phyloP scores from a whole-genome alignment of 495 filamentous ascomycete species.

The Hypoxylon fragiforme region DNA sequence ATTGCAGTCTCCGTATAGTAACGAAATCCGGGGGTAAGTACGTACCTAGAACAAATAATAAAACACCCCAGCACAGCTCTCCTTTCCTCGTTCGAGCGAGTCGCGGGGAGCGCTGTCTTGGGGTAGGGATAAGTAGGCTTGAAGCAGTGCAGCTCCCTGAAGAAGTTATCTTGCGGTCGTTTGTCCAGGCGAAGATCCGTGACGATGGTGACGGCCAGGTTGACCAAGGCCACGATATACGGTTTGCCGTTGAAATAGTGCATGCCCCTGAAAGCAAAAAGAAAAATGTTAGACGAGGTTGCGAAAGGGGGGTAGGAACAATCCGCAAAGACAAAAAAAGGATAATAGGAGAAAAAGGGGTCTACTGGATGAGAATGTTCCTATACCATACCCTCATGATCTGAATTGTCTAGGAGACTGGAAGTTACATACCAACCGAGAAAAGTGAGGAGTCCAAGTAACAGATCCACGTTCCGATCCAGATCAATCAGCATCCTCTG shows the following conservation, averaged over 20 bases:
- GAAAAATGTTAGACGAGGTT: conserved; percentile 9
- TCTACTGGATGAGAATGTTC: too few species aligned
- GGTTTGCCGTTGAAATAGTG: conserved; percentile 38
- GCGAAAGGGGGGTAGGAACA: not conserved
- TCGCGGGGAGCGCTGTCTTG: conserved; percentile 10
- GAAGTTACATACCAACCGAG: conserved; percentile 46
- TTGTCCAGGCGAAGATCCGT: conserved; percentile 61
- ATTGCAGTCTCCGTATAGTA: too few species aligned
- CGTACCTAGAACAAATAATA: conserved; percentile 30
- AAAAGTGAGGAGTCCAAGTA: conserved; percentile 53
- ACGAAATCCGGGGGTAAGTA: not conserved
- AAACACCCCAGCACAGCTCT: conserved; percentile 34
- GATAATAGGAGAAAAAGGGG: too few species aligned
- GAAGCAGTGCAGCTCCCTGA: conserved; percentile 28
- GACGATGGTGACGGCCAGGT: conserved; percentile 55
- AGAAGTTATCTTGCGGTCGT: conserved; percentile 33
- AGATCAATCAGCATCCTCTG: conserved; percentile 48
- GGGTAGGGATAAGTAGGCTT: conserved; percentile 27
- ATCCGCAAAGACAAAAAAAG: too few species aligned
- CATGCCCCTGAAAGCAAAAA: conserved; percentile 36
- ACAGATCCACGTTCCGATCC: conserved; percentile 52
- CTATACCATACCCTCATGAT: too few species aligned
- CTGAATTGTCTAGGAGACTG: not conserved
- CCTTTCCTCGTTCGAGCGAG: conserved; percentile 38
- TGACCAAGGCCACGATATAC: conserved; percentile 47